phyloP scores from a whole-genome alignment of 2,329 filamentous ascomycete species.

The Cytospora piceae region DNA sequence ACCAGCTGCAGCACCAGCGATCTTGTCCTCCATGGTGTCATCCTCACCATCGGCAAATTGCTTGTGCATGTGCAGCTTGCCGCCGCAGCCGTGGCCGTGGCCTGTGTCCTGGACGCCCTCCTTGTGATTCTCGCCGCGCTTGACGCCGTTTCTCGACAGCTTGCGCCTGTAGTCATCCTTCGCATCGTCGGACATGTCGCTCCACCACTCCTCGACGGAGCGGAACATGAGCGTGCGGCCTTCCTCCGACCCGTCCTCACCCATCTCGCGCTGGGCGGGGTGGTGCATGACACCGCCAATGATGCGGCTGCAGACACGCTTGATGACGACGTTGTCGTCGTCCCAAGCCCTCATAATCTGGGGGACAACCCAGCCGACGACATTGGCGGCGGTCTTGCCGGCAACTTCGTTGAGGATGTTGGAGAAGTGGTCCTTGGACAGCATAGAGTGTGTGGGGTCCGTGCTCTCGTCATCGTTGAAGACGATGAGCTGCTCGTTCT shows the following conservation, averaged over 20 bases:
- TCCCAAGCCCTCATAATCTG: constrained; percentile 90
- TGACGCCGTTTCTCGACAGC: constrained; percentile 77
- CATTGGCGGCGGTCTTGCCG: constrained; percentile 77
- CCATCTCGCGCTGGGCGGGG: constrained; percentile 74
- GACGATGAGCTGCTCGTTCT: constrained; percentile 82
- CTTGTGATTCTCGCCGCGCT: constrained; percentile 81
- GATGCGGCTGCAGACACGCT: constrained; percentile 74
- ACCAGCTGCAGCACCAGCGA: constrained; percentile 58
- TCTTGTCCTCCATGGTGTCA: constrained; percentile 58
- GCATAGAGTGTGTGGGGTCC: constrained; percentile 92
- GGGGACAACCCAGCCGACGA: constrained; percentile 84
- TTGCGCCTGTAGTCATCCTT: constrained; percentile 72
- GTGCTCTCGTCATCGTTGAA: constrained; percentile 77
- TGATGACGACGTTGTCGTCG: constrained; percentile 70
- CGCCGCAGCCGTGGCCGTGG: constrained; percentile 80
- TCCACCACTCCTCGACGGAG: constrained; percentile 86
- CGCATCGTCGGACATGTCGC: constrained; percentile 62
- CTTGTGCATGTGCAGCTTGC: constrained; percentile 79
- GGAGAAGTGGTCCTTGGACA: constrained; percentile 94
- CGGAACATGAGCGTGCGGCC: constrained; percentile 77
- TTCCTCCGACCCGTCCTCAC: constrained; percentile 71
- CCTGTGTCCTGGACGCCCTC: constrained; percentile 82
- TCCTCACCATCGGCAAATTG: constrained; percentile 50
- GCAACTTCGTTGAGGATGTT: constrained; percentile 89
- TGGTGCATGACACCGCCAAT: constrained; percentile 85